phyloP scores from a whole-genome alignment of 2,329 filamentous ascomycete species.

The Phoma sp. region DNA sequence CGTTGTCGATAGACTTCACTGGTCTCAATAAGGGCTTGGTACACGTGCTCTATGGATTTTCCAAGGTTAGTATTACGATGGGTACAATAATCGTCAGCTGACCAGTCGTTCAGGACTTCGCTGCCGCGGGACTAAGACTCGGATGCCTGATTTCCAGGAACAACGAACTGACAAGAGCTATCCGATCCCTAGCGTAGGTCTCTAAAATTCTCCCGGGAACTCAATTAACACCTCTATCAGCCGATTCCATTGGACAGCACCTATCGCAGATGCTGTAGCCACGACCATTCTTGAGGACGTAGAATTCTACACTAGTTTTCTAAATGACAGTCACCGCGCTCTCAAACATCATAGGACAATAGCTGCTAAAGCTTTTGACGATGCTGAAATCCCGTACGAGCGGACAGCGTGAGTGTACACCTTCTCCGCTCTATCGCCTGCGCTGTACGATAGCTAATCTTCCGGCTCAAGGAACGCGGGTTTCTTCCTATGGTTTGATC shows the following conservation, averaged over 20 bases:
- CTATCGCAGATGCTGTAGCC: not conserved
- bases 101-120: not conserved
- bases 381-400: not conserved
- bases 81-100: not conserved
- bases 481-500: not conserved
- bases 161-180: not conserved
- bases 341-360: not conserved
- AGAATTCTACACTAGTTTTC: not conserved
- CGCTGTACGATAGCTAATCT: not conserved
- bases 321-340: not conserved
- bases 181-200: not conserved
- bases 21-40: not conserved
- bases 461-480: not conserved
- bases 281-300: not conserved
- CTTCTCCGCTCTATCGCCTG: too few species aligned
- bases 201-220: too few species aligned
- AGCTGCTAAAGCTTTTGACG: not conserved
- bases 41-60: not conserved
- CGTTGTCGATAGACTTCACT: not conserved
- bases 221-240: not conserved
- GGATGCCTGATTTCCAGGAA: not conserved
- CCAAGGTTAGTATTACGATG: not conserved
- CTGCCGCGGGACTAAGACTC: not conserved
- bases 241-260: not conserved
- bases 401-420: not conserved